Evolutionary conservation across 1,284 basidiomycete species (phyloP).

Genomic region (Cutaneotrichosporon dermatis): DNA sequence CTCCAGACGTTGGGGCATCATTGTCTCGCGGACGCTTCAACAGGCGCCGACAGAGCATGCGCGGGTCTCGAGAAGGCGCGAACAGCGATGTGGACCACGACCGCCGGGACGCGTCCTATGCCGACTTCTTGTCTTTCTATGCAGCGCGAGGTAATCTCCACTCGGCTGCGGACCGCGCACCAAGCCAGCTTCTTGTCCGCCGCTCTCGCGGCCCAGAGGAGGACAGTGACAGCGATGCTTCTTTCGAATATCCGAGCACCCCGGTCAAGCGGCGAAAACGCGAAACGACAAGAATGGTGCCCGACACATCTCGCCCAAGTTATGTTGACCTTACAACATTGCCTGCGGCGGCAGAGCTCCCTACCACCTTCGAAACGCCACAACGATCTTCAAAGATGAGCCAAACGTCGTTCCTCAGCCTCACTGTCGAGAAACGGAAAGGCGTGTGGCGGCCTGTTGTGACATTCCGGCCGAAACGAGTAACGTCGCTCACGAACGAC

Average conservation of each 20-base stretch:
- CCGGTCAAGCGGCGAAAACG: neutral
- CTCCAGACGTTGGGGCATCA: slow-evolving; percentile 13
- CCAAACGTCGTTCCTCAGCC: slow-evolving; percentile 8
- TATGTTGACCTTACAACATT: slow-evolving; percentile 52
- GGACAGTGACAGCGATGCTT: neutral
- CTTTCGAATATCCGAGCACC: neutral
- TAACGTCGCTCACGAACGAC: slow-evolving; percentile 39
- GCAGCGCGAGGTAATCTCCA: neutral
- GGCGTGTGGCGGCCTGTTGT: slow-evolving; percentile 23
- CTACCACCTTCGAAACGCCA: slow-evolving; percentile 7
- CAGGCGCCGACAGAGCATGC: slow-evolving; percentile 15
- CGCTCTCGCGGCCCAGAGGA: neutral
- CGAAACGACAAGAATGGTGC: neutral
- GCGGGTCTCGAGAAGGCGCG: neutral
- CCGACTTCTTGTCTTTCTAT: neutral
- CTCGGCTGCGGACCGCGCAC: neutral
- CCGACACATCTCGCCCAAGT: slow-evolving; percentile 2
- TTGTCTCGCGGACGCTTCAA: slow-evolving; percentile 19
- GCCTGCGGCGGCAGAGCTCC: slow-evolving; percentile 7
- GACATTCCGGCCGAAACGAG: slow-evolving; percentile 39
- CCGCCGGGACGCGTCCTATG: neutral
- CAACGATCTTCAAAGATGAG: neutral
- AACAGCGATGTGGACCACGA: neutral
- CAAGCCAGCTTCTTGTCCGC: neutral
- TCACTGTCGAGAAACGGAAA: slow-evolving; percentile 1